Conservation (phyloP, 495 filamentous ascomycete genomes). For the Penicillium flavigenum region DNA sequence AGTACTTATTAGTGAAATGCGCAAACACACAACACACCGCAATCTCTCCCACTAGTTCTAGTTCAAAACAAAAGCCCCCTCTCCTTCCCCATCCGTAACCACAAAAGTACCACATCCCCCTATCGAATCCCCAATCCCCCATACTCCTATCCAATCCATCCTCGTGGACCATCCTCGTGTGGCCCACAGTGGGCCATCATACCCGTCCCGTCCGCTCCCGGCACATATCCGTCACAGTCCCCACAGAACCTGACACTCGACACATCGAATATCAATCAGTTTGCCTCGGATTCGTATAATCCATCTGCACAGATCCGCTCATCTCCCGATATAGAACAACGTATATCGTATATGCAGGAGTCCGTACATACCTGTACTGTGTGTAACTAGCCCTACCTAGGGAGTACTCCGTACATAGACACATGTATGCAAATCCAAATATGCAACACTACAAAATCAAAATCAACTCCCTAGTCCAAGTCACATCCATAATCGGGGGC, state of each 20-base stretch:
- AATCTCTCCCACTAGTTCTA: no score
- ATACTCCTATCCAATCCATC: background rate
- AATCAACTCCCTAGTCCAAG: no score
- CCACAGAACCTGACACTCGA: background rate
- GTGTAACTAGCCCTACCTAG: no score
- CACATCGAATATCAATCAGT: background rate
- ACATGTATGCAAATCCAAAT: no score
- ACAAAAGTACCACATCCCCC: background rate
- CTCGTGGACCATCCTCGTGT: background rate
- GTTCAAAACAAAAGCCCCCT: background rate
- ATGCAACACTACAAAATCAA: no score
- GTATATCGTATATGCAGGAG: background rate
- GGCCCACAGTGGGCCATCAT: background rate
- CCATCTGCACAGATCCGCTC: background rate
- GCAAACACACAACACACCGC: background rate
- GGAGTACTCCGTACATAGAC: no score
- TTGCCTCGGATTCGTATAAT: background rate
- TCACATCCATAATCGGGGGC: background rate
- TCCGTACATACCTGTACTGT: no score
- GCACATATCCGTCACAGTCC: background rate
- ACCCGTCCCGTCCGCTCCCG: constrained; percentile 9
- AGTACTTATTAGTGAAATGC: constrained; percentile 11
- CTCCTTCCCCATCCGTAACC: background rate
- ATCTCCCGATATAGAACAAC: background rate
- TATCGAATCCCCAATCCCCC: background rate